These are phyloP conservation scores for Zizania palustris DNA, from an alignment of 202 grass and related monocot species.

Conservation along the genomic window DNA sequence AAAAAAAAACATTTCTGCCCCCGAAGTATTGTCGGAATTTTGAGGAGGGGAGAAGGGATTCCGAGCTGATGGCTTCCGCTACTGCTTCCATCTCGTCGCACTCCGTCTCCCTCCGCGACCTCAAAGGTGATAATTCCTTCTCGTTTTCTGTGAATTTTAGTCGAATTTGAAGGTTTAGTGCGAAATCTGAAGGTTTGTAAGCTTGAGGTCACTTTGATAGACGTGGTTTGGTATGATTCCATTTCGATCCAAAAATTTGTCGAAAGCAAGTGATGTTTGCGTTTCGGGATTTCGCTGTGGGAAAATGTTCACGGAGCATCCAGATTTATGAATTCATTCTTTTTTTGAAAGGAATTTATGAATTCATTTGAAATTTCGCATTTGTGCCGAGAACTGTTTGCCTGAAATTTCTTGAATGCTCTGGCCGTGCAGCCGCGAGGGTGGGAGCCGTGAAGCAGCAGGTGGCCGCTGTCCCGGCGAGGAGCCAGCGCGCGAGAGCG, in stretches of 20 bases:
- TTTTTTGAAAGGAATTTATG: too few species aligned
- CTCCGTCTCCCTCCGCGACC: constrained; percentile 59
- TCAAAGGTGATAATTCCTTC: constrained; percentile 51
- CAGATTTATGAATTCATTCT: not conserved
- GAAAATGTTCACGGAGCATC: not conserved
- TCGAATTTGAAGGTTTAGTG: constrained; percentile 2
- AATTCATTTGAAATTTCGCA: not conserved
- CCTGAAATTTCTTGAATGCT: not conserved
- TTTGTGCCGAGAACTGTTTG: not conserved
- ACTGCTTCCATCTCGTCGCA: constrained; percentile 68
- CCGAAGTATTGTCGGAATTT: constrained; percentile 19
- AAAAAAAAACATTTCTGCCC: constrained; percentile 16
- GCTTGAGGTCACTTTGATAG: not conserved
- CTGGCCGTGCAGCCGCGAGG: constrained; percentile 44
- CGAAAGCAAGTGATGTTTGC: too few species aligned
- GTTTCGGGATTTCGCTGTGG: not conserved
- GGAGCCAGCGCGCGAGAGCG: constrained; percentile 45
- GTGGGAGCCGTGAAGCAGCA: constrained; percentile 54
- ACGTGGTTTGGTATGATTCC: not conserved
- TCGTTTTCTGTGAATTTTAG: not conserved
- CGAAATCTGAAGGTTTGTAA: not conserved
- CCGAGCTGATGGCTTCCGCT: constrained; percentile 53
- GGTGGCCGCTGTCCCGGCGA: constrained; percentile 24
- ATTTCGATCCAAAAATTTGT: not conserved
- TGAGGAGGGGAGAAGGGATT: not conserved